Evolutionary conservation across 495 filamentous ascomycete genomes (phyloP).

Genomic region (Daldinia childiae): DNA sequence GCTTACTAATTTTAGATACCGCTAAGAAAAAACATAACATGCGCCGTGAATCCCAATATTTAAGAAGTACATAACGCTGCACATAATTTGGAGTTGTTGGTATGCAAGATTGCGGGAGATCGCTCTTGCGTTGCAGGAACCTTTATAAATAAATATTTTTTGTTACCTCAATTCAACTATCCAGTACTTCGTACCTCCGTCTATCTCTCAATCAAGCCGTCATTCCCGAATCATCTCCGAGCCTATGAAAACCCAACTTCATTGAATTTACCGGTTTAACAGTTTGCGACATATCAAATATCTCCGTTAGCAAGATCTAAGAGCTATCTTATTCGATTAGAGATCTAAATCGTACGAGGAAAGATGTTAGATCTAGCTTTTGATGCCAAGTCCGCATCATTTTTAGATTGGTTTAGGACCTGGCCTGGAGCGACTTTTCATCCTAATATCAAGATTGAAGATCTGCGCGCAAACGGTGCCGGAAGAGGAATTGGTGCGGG

Average conservation of each 20-base stretch:
- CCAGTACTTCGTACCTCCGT: not conserved
- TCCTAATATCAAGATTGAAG: constrained; percentile 53
- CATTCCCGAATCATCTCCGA: constrained; percentile 33
- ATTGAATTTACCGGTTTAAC: constrained; percentile 17
- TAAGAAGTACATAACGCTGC: not conserved
- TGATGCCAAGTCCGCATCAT: constrained; percentile 46
- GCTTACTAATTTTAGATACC: constrained; percentile 5
- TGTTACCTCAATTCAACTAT: not conserved
- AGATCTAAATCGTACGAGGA: not conserved
- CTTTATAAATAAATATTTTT: not conserved
- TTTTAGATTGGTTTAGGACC: constrained; percentile 56
- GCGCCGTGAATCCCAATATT: not conserved
- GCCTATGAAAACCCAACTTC: not conserved
- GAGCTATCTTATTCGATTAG: constrained; percentile 1
- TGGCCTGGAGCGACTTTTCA: constrained; percentile 59
- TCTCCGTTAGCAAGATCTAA: constrained; percentile 7
- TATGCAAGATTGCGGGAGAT: not conserved
- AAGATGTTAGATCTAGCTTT: constrained; percentile 48
- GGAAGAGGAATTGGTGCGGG: constrained; percentile 58
- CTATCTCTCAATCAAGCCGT: not conserved
- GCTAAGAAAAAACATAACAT: not conserved
- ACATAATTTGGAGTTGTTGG: not conserved
- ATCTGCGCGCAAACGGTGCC: constrained; percentile 51
- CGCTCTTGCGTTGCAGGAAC: not conserved
- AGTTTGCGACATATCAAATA: constrained; percentile 10